Conservation (phyloP, 441 rosid species). For the Euphorbia schlechtendalii region DNA sequence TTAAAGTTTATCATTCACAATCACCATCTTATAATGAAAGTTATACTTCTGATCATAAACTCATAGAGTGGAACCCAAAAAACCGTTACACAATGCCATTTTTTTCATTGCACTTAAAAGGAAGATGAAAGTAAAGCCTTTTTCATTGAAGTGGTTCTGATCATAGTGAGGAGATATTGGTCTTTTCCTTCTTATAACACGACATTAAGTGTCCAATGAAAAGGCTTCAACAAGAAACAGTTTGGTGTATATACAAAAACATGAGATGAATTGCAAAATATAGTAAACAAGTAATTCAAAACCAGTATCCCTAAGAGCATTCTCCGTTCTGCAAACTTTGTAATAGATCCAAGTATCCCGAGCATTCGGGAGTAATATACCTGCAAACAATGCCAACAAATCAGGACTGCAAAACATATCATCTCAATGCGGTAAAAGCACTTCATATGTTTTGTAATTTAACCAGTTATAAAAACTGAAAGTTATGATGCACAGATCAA, state of each 20-base stretch:
- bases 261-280: too few species aligned
- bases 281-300: background rate
- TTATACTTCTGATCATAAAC: too few species aligned
- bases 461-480: background rate
- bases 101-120: too few species aligned
- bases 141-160: too few species aligned
- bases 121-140: too few species aligned
- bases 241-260: too few species aligned
- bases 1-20: too few species aligned
- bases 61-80: too few species aligned
- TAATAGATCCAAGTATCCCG: conserved; percentile 64
- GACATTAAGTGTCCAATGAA: background rate
- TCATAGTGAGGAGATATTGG: background rate
- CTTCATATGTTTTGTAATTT: too few species aligned
- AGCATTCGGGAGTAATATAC: conserved; percentile 56
- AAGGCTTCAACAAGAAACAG: background rate
- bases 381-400: conserved; percentile 33
- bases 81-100: too few species aligned
- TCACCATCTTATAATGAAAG: too few species aligned
- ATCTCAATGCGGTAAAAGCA: background rate
- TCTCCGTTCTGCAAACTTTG: conserved; percentile 53
- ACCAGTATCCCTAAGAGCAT: conserved; percentile 35
- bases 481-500: background rate
- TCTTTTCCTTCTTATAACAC: background rate
- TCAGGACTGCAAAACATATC: conserved; percentile 2